These are phyloP conservation scores for Thecamonas trahens DNA, from an alignment of 78 protist species.

Conservation along the genomic window DNA sequence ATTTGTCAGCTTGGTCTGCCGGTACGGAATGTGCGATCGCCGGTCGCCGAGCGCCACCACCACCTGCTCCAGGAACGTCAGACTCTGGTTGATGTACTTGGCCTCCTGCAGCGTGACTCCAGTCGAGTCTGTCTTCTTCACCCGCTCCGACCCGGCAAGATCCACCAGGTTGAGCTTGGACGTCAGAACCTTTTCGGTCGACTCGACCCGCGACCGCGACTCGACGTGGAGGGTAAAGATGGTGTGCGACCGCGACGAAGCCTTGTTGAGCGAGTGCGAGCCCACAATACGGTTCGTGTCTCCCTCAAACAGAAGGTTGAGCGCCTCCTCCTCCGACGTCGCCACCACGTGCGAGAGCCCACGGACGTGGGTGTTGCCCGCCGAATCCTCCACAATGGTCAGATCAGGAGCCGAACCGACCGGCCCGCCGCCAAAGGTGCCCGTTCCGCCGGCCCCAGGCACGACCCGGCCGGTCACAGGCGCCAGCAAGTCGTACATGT, in stretches of 20 bases:
- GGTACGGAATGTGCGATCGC: constrained; percentile 60
- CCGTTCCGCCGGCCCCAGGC: not conserved
- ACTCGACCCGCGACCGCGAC: constrained; percentile 53
- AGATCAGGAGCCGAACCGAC: too few relatives aligned
- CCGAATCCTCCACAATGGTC: constrained; percentile 8
- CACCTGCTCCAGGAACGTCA: constrained; percentile 68
- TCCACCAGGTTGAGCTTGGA: constrained; percentile 36
- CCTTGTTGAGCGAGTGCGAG: constrained; percentile 27
- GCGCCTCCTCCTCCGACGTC: constrained; percentile 62
- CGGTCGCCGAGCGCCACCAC: constrained; percentile 50
- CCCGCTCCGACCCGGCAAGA: constrained; percentile 74
- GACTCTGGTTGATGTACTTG: constrained; percentile 61
- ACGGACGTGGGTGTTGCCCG: not conserved
- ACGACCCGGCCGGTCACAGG: not conserved
- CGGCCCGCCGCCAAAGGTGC: too few relatives aligned
- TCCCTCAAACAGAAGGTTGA: constrained; percentile 57
- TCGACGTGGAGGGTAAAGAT: constrained; percentile 53
- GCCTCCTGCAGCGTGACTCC: constrained; percentile 58
- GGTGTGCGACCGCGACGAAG: constrained; percentile 47
- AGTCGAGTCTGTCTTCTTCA: constrained; percentile 45
- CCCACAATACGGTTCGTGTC: constrained; percentile 46
- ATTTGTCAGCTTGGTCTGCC: constrained; percentile 63
- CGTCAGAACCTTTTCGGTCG: not conserved
- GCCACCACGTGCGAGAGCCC: constrained; percentile 21
- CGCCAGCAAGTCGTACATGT: constrained; percentile 42